phyloP scores from a whole-genome alignment of 257 asterid species.

The Gentiana straminea region DNA sequence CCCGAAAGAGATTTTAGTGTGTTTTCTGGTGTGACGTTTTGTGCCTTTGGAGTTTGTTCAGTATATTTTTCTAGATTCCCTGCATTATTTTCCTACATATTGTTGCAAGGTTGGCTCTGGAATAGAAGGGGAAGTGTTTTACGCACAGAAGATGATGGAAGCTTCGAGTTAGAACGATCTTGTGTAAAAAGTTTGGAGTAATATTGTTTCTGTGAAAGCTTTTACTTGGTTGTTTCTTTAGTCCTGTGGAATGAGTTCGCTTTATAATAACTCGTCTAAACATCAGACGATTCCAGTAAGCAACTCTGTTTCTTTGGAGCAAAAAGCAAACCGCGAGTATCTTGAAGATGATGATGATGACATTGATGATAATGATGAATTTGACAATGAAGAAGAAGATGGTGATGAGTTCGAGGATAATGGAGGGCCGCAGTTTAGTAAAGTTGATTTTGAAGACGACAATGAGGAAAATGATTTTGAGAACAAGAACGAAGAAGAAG shows the following conservation, averaged over 20 bases:
- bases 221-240: conserved; percentile 14
- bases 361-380: conserved; percentile 19
- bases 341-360: conserved; percentile 29
- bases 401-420: conserved; percentile 45
- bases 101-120: not conserved
- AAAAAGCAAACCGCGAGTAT: conserved; percentile 14
- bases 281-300: conserved; percentile 26
- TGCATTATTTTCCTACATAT: not conserved
- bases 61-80: too few relatives aligned
- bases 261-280: conserved; percentile 20
- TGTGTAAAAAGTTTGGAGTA: conserved; percentile 2
- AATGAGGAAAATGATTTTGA: conserved; percentile 14
- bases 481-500: conserved; percentile 18
- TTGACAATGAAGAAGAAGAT: conserved; percentile 21
- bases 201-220: conserved; percentile 6
- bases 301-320: conserved; percentile 13
- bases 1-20: too few relatives aligned
- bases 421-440: conserved; percentile 33
- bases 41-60: too few relatives aligned
- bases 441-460: conserved; percentile 21
- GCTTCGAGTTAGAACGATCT: not conserved
- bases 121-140: not conserved
- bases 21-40: too few relatives aligned
- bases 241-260: conserved; percentile 20
- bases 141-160: not conserved